Conservation (phyloP, 208 protist species). For the Acanthamoeba healyi region DNA sequence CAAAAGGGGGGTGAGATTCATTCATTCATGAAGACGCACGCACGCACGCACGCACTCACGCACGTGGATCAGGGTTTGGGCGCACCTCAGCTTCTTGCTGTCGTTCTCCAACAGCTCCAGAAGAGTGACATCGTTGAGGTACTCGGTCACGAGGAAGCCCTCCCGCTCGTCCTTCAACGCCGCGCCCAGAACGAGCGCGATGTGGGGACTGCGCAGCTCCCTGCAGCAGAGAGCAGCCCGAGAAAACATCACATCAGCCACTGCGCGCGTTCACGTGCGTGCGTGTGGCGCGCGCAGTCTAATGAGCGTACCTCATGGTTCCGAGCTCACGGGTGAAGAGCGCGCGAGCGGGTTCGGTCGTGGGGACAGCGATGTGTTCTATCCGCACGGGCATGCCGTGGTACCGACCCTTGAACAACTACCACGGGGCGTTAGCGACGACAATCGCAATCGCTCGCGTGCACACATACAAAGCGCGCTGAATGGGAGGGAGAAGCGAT, state of each 20-base stretch:
- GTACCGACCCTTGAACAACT: conserved; percentile 5
- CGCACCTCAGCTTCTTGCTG: conserved; percentile 51
- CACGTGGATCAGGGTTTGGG: no score
- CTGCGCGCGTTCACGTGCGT: no score
- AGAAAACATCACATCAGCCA: no score
- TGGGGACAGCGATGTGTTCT: neutral
- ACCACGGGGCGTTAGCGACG: no score
- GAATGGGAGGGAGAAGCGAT: no score
- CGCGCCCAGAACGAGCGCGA: neutral
- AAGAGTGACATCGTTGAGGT: neutral
- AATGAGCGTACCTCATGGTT: neutral
- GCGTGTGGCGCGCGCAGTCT: no score
- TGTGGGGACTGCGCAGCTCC: neutral
- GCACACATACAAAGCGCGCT: no score
- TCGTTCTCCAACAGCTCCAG: neutral
- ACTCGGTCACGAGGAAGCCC: conserved; percentile 46
- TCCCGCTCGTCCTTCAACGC: neutral
- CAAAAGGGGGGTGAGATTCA: neutral
- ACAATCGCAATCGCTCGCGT: no score
- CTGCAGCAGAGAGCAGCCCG: no score
- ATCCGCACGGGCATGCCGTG: neutral
- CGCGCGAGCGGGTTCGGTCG: neutral
- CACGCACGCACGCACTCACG: no score
- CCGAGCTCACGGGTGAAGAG: conserved; percentile 5
- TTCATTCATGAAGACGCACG: no score